Conservation (phyloP, 345 rosid species). For the Firmiana major region DNA sequence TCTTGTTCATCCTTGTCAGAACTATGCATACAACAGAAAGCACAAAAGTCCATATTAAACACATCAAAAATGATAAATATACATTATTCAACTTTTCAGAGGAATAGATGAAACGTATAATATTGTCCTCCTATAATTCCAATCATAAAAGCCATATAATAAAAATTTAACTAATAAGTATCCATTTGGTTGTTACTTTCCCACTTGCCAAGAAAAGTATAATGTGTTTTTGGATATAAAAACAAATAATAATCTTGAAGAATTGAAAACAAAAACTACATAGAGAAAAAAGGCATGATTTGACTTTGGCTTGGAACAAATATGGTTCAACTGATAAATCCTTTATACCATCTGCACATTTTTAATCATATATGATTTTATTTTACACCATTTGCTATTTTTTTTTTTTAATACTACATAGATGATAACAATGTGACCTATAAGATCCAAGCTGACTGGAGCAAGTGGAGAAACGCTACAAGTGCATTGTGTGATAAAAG, state of each 20-base stretch:
- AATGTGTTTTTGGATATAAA: background rate
- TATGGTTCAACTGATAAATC: background rate
- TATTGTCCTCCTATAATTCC: background rate
- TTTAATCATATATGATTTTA: background rate
- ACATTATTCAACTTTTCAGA: background rate
- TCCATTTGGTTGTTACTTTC: background rate
- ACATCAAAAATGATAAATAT: background rate
- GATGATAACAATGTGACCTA: no score
- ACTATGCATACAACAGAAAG: constrained; percentile 34
- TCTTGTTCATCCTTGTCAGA: constrained; percentile 93
- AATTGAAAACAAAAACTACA: no score
- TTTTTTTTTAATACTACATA: background rate
- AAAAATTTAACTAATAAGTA: background rate
- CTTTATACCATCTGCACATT: background rate
- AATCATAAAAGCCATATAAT: background rate
- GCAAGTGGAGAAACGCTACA: no score
- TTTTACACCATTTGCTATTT: background rate
- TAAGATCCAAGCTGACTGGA: no score
- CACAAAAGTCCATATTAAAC: background rate
- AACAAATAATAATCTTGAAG: background rate
- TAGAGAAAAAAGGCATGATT: background rate
- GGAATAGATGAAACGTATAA: background rate
- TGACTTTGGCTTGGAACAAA: background rate
- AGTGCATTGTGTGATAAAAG: no score
- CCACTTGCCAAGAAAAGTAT: background rate